A percentile compares a stretch with the other conserved stretches of the same genome.
Evolutionary conservation across 2,329 filamentous ascomycete genomes (phyloP).

Genomic region (Colletotrichum karsti): DNA sequence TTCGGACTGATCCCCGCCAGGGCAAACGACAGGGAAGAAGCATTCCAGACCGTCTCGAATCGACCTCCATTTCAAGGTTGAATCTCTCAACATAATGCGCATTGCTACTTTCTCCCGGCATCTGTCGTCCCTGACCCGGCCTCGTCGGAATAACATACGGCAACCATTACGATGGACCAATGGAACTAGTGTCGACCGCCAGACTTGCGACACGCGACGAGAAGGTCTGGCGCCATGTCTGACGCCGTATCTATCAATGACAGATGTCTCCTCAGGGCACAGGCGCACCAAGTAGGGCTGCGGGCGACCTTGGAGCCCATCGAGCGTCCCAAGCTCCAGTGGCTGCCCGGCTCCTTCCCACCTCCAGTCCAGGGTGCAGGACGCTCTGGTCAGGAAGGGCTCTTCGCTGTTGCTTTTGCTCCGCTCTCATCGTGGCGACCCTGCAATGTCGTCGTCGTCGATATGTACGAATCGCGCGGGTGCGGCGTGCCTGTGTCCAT

Average conservation of each 20-base stretch:
- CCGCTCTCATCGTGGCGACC: slow-evolving; percentile 1
- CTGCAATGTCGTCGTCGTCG: neutral
- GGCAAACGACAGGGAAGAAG: slow-evolving; percentile 21
- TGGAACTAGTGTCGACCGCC: neutral
- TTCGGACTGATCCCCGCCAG: slow-evolving; percentile 19
- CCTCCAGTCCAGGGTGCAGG: neutral
- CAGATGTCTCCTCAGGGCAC: neutral
- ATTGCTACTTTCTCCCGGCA: slow-evolving; percentile 19
- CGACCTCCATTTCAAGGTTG: slow-evolving; percentile 22
- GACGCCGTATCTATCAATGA: too few species aligned
- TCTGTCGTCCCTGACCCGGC: slow-evolving; percentile 14
- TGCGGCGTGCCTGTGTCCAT: neutral
- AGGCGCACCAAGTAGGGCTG: slow-evolving; percentile 10
- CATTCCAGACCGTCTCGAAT: slow-evolving; percentile 27
- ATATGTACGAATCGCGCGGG: neutral
- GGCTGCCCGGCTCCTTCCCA: neutral
- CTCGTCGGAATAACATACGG: slow-evolving; percentile 1
- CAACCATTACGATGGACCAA: slow-evolving; percentile 7
- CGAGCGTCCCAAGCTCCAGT: slow-evolving; percentile 24
- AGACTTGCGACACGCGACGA: slow-evolving; percentile 15
- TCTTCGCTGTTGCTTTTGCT: neutral
- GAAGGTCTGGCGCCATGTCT: neutral
- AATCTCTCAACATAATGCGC: slow-evolving; percentile 19
- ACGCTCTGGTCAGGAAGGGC: slow-evolving; percentile 16
- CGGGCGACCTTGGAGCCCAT: slow-evolving; percentile 1